Conservation (phyloP, 1,284 basidiomycete species). For the Ustilago xerochloae region DNA sequence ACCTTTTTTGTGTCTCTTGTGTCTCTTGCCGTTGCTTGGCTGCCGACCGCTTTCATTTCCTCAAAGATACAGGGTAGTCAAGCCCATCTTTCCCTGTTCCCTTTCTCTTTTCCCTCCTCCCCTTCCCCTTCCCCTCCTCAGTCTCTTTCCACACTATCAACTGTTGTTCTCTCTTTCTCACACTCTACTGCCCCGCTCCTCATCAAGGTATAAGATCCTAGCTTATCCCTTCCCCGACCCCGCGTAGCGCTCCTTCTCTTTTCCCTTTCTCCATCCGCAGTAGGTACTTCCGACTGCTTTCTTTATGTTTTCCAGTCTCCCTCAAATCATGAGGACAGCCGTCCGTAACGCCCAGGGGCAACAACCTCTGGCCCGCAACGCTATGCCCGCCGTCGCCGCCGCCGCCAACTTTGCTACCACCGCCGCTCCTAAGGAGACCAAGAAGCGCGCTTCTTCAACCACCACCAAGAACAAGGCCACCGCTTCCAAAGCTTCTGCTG, state of each 20-base stretch:
- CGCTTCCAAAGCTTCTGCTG: constrained; percentile 22
- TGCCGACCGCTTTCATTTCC: constrained; percentile 13
- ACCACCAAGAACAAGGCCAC: constrained; percentile 43
- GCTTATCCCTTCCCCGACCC: constrained; percentile 11
- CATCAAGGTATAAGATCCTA: constrained; percentile 29
- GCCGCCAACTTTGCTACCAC: constrained; percentile 38
- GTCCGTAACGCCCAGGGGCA: constrained; percentile 32
- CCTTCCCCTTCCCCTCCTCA: background rate
- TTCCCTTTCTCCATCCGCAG: constrained; percentile 27
- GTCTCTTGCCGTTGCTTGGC: background rate
- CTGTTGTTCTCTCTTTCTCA: constrained; percentile 3
- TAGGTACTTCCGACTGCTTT: constrained; percentile 26
- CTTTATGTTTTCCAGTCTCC: constrained; percentile 39
- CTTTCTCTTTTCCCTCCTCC: background rate
- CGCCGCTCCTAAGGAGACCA: constrained; percentile 38
- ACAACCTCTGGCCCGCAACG: constrained; percentile 36
- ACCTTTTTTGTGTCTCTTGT: background rate
- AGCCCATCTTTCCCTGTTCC: constrained; percentile 1
- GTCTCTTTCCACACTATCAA: background rate
- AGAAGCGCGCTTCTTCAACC: constrained; percentile 48
- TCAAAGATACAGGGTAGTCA: constrained; percentile 12
- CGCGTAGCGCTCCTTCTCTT: constrained; percentile 18
- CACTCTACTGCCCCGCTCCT: constrained; percentile 11
- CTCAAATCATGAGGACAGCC: constrained; percentile 39
- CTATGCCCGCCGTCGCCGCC: constrained; percentile 25